Evolutionary conservation across 2,329 filamentous ascomycete genomes (phyloP).

Genomic region (Diaporthe eres): DNA sequence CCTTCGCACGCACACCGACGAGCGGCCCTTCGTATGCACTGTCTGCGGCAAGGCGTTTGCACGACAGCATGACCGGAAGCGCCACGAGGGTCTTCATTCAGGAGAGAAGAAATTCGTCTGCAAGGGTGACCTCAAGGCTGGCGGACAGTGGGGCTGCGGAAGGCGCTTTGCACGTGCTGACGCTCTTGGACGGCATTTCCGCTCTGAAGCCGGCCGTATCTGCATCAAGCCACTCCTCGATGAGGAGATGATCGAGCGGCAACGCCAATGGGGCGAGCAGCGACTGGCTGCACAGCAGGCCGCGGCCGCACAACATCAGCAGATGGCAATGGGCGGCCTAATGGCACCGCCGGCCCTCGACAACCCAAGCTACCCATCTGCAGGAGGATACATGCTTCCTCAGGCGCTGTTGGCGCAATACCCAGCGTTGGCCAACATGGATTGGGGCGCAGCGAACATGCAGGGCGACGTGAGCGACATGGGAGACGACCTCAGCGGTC

Average conservation of each 20-base stretch:
- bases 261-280: constrained; percentile 81
- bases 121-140: constrained; percentile 87
- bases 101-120: constrained; percentile 99
- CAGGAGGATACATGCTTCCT: constrained; percentile 79
- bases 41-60: constrained; percentile 98
- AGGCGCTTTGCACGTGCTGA: constrained; percentile 95
- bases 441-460: constrained; percentile 79
- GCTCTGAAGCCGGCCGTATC: constrained; percentile 93
- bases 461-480: constrained; percentile 78
- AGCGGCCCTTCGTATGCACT: constrained; percentile 96
- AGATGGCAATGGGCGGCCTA: constrained; percentile 68
- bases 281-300: constrained; percentile 67
- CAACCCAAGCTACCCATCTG: constrained; percentile 67
- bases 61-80: constrained; percentile 95
- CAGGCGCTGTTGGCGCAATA: constrained; percentile 92
- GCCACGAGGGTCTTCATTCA: constrained; percentile 94
- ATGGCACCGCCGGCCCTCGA: constrained; percentile 72
- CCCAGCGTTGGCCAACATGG: constrained; percentile 90
- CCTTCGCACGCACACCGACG: constrained; percentile 95
- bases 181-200: constrained; percentile 93
- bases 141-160: constrained; percentile 92
- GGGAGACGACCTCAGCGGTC: constrained; percentile 82
- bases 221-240: constrained; percentile 98
- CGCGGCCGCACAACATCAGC: constrained; percentile 60
- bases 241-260: constrained; percentile 88